Evolutionary conservation across 1,284 basidiomycete species (phyloP).

Genomic region (Cronartium quercuum): DNA sequence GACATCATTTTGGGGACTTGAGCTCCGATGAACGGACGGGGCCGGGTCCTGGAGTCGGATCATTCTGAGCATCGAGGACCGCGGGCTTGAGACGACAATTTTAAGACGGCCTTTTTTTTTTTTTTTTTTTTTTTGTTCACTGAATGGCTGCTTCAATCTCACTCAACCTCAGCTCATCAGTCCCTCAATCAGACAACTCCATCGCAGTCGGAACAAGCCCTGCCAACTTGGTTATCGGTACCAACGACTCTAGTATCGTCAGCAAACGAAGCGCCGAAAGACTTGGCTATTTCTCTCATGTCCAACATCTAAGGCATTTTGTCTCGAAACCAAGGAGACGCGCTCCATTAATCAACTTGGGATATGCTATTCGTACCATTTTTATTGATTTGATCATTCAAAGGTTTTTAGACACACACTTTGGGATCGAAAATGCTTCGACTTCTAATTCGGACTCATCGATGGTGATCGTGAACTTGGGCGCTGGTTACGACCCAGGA

Average conservation of each 20-base stretch:
- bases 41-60: too few relatives aligned
- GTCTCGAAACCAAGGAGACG: constrained; percentile 9
- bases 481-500: constrained; percentile 31
- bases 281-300: constrained; percentile 19
- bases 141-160: neutral
- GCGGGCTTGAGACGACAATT: too few relatives aligned
- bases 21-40: too few relatives aligned
- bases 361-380: constrained; percentile 25
- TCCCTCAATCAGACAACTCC: neutral
- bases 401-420: constrained; percentile 6
- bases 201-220: neutral
- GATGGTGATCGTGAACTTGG: constrained; percentile 27
- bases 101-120: too few relatives aligned
- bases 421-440: neutral
- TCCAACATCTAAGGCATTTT: constrained; percentile 27
- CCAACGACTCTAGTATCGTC: constrained; percentile 36
- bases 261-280: constrained; percentile 35
- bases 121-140: too few relatives aligned
- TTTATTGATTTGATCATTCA: constrained; percentile 20
- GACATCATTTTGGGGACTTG: too few relatives aligned
- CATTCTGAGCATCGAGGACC: too few relatives aligned
- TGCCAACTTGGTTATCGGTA: neutral
- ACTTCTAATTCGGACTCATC: neutral
- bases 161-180: neutral
- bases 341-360: constrained; percentile 33